Conservation (phyloP, 2,329 filamentous ascomycete species). For the Botrytis aclada region DNA sequence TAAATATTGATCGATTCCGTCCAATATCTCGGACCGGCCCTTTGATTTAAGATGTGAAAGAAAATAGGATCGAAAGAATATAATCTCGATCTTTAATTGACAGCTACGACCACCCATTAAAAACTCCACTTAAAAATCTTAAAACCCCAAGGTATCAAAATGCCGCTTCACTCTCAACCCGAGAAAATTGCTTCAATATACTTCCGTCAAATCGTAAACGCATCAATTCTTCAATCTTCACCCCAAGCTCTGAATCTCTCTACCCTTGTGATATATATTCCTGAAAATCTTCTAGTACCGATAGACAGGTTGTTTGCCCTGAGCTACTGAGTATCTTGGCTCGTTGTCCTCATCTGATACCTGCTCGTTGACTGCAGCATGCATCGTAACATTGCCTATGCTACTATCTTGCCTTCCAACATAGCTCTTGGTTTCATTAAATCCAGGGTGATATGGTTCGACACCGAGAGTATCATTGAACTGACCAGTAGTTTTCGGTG, state of each 20-base stretch:
- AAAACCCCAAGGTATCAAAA: constrained; percentile 21
- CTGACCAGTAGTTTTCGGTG: constrained; percentile 27
- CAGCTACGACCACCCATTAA: background rate
- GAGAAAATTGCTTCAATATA: constrained; percentile 12
- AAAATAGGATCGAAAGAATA: background rate
- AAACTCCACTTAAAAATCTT: background rate
- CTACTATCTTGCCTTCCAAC: constrained; percentile 32
- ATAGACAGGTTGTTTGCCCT: constrained; percentile 32
- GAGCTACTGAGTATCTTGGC: constrained; percentile 21
- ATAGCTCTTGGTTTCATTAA: constrained; percentile 33
- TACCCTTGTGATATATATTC: background rate
- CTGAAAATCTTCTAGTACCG: constrained; percentile 26
- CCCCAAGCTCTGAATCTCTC: background rate
- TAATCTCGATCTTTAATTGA: background rate
- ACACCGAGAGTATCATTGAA: constrained; percentile 35
- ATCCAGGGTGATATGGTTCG: constrained; percentile 39
- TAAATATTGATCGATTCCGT: background rate
- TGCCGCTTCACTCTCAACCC: constrained; percentile 16
- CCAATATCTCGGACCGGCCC: background rate
- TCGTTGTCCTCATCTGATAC: constrained; percentile 23
- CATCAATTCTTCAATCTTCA: background rate
- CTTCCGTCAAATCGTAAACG: constrained; percentile 6
- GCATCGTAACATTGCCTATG: constrained; percentile 30
- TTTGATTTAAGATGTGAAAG: background rate
- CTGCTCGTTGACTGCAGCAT: constrained; percentile 28